Base-by-base conservation (phyloP, 2,329 filamentous ascomycete species). In the Calonectria pseudoturangicola region DNA sequence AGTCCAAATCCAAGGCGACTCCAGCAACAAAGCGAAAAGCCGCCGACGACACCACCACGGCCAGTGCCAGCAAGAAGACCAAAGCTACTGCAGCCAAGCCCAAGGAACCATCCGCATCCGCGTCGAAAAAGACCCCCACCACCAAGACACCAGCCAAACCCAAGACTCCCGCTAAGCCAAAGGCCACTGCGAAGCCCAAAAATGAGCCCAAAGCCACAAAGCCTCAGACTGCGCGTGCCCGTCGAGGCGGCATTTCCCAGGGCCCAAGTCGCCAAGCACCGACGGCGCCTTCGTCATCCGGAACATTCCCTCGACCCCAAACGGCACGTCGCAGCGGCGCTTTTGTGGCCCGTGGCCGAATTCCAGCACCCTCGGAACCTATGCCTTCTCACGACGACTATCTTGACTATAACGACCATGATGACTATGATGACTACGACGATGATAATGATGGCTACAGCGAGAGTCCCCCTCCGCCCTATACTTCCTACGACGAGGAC, bases 251-350 rank as follows among this genome's bases (percentile, higher is more conserved):
- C 5, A 27, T 43, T n/a, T 73, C 72, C 1, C 74, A 66, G 45
- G 72, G 68, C 10, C 64, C 69, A 16, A 48, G 60, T 36, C 74
- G 72, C 39, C 21, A 21, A 13, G 18, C 56, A 36, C 7, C 45
- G 7, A n/a, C 65, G 13, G 47, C 62, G 12, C 7, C 25, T 1
- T 21, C 69, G 12, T 66, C 72, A 8, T 45, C 74, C 28, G 30
- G 62, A 2, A 21, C 50, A 9, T 16, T 33, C 43, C 43, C 66
- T 8, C 30, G 28, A 16, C 30, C 15, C 45, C 78, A 79, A 50
- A 80, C 71, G 0, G 83, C 82, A 16, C 79, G 80, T 68, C 81
- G 81, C 54, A 69, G 80, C 60, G 74, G 76, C 39, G 67, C 77
- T 3, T 80, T 75, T 21, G 25, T 69, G 48, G 75, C 74, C 28